Evolutionary conservation across 768 basidiomycete species (phyloP), one percentile per base, ranked within the genome.

Genomic region (Serendipita vermifera): DNA sequence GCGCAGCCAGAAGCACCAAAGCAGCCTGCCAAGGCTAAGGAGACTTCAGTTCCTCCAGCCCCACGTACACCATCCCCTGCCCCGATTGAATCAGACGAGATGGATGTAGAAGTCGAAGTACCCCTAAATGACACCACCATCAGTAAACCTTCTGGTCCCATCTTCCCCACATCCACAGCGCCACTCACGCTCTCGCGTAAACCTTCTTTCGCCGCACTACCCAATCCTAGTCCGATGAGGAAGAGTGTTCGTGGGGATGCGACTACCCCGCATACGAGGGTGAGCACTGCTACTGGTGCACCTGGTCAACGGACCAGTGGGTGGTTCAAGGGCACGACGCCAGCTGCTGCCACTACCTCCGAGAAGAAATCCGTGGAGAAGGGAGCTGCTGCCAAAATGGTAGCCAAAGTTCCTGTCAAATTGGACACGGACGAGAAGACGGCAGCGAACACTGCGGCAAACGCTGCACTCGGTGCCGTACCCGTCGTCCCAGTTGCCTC

Each of bases 271-370:
- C 35, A 9, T 11, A 13, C 41, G 11, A 43, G 24, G 11, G 41
- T 22, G 41, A 43, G 24, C 20, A 15, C 9, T 22, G 41, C 14
- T 9, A 24, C 46, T 51, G 22, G 46, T 22, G 15, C 46, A 3
- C 31, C 46, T 51, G 46, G 24, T 26, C 46, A 29, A 9, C 46
- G 22, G 22, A 51, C 22, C 22, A 4, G 22, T 9, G 46, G 46
- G 15, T 51, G 46, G 46, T 29, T 51, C 20, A 51, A 51, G 46
- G 31, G 29, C 29, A 29, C 46, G 15, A n/a, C 46, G 46, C n/a
- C 46, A 26, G 22, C 46, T 51, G 20, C n/a, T 5, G 22, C n/a
- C 14, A 51, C 20, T 17, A 51, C 46, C 4, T 36, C 35, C n/a
- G n/a, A 9, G 9, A 20, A 51, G 27, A 29, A 29, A 7, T 20